Evolutionary conservation across 2,329 filamentous ascomycete species (phyloP).

Genomic region (Aspergillus quadricinctus): DNA sequence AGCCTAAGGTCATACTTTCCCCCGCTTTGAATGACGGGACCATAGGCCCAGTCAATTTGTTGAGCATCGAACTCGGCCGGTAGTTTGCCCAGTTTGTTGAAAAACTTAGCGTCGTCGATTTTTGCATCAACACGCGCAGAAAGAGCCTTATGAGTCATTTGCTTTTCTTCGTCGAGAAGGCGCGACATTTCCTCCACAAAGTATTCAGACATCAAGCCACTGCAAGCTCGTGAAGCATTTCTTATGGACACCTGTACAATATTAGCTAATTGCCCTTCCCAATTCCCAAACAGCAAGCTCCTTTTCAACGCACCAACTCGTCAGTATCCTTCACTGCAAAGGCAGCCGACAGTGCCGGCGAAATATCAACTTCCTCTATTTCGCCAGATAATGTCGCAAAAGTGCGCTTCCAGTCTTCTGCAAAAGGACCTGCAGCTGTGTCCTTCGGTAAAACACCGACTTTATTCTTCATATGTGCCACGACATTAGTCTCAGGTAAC

Average conservation of each 20-base stretch:
- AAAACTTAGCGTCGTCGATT: conserved; percentile 90
- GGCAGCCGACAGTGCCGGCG: conserved; percentile 69
- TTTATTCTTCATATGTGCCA: conserved; percentile 62
- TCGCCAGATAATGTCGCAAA: conserved; percentile 77
- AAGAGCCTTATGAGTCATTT: conserved; percentile 83
- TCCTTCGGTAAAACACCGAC: conserved; percentile 84
- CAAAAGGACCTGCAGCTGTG: conserved; percentile 77
- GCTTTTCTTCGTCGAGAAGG: conserved; percentile 93
- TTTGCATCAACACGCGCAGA: conserved; percentile 86
- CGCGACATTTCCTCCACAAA: conserved; percentile 98
- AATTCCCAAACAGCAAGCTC: background rate
- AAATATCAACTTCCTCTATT: conserved; percentile 82
- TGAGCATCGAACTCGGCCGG: conserved; percentile 80
- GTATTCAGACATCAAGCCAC: conserved; percentile 90
- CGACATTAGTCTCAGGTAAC: background rate
- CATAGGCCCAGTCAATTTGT: conserved; percentile 91
- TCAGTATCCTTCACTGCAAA: conserved; percentile 93
- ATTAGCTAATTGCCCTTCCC: conserved; percentile 7
- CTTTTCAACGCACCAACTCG: conserved; percentile 59
- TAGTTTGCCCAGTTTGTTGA: conserved; percentile 76
- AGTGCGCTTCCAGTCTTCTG: conserved; percentile 90
- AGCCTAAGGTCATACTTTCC: conserved; percentile 91
- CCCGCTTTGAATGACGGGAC: conserved; percentile 88
- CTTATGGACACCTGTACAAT: conserved; percentile 70
- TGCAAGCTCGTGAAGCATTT: conserved; percentile 88